Base-by-base conservation (phyloP, 129 eudicot genomes). In the Ambrosia artemisiifolia region DNA sequence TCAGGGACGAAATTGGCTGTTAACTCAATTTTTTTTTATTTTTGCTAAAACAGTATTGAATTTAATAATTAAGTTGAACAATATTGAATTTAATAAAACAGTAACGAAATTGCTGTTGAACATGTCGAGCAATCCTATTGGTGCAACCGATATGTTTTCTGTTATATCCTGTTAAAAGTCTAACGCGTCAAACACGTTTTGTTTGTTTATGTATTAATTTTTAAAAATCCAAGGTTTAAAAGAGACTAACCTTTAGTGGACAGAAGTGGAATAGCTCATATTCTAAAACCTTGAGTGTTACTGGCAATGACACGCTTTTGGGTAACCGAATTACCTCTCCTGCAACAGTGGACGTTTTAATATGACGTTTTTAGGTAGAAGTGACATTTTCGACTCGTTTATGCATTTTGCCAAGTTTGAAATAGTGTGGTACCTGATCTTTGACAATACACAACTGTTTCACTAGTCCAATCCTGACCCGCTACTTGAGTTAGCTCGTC, bases 41-140 rank as follows among this genome's bases (percentile, higher is more conserved):
- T n/a, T n/a, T n/a, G n/a, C n/a, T n/a, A n/a, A n/a, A n/a, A n/a
- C n/a, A n/a, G n/a, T n/a, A n/a, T n/a, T n/a, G n/a, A n/a, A n/a
- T n/a, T n/a, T n/a, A n/a, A n/a, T n/a, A n/a, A n/a, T n/a, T n/a
- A n/a, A n/a, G n/a, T n/a, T n/a, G n/a, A n/a, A n/a, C n/a, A n/a
- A n/a, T n/a, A n/a, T n/a, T n/a, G n/a, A n/a, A n/a, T n/a, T n/a
- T n/a, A n/a, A n/a, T n/a, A n/a, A n/a, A n/a, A n/a, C n/a, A n/a
- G n/a, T n/a, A n/a, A n/a, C n/a, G n/a, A n/a, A n/a, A n/a, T n/a
- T 51, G 10, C 75, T 46, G 55, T 91, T 91, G 83, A 85, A 86
- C 97, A 91, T 91, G 76, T 84, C 88, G 8, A 88, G 88, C 78
- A 91, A 63, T 4, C 97, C 96, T 60, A 91, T 88, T 24, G 97